phyloP scores from a whole-genome alignment of 495 filamentous ascomycete genomes.

The Neurospora tetrasperma region DNA sequence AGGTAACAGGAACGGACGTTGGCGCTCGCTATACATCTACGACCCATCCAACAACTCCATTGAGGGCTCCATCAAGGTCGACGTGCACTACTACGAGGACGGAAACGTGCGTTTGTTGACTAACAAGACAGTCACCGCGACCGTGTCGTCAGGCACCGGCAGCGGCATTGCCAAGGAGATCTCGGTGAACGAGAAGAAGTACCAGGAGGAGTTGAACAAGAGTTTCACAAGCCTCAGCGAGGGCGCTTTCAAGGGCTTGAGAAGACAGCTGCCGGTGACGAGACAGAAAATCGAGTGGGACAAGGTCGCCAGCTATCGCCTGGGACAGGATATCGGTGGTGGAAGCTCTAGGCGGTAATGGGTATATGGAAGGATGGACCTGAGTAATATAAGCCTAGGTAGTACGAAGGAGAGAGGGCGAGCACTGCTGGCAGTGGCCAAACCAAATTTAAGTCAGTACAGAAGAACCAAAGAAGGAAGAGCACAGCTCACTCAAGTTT shows the following conservation, averaged over 20 bases:
- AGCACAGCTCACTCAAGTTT: background rate
- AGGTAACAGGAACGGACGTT: conserved; percentile 74
- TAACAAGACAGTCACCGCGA: conserved; percentile 56
- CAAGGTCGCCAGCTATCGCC: conserved; percentile 88
- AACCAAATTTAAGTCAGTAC: background rate
- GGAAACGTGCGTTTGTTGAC: conserved; percentile 91
- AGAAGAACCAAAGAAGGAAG: background rate
- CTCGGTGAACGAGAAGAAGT: conserved; percentile 71
- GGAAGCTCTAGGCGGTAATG: conserved; percentile 37
- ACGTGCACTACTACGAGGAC: conserved; percentile 99
- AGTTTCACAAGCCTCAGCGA: conserved; percentile 83
- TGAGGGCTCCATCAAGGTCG: conserved; percentile 61
- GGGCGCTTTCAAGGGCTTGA: conserved; percentile 85
- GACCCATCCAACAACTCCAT: conserved; percentile 51
- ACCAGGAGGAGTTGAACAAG: conserved; percentile 90
- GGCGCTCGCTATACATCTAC: conserved; percentile 81
- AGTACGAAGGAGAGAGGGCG: background rate
- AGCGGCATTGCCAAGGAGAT: conserved; percentile 63
- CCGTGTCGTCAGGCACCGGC: conserved; percentile 52
- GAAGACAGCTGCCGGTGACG: conserved; percentile 89
- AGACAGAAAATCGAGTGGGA: conserved; percentile 99
- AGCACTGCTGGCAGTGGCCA: background rate
- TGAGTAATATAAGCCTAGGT: background rate
- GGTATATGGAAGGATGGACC: background rate
- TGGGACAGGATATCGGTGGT: conserved; percentile 64